Evolutionary conservation across 2,329 filamentous ascomycete genomes (phyloP).

Genomic region (Talaromyces marneffei): DNA sequence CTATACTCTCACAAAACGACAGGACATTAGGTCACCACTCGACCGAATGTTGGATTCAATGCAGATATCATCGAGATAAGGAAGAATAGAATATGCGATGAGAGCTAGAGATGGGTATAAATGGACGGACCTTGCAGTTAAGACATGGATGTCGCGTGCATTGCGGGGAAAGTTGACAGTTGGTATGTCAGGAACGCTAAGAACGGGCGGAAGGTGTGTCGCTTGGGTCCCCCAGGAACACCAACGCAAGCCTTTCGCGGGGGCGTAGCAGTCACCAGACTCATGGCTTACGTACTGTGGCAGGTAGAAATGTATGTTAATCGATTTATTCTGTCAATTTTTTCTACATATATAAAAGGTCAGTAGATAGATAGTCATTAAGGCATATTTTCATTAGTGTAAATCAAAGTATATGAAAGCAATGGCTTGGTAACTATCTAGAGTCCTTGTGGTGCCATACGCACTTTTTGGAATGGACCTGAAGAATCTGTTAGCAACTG

Average conservation of each 20-base stretch:
- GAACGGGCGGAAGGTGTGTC: not conserved
- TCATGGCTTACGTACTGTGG: not conserved
- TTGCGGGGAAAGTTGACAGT: constrained; percentile 7
- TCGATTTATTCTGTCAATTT: not conserved
- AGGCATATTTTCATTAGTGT: constrained; percentile 3
- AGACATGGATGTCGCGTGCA: not conserved
- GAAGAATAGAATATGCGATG: not conserved
- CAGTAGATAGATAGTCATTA: not conserved
- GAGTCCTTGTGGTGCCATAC: not conserved
- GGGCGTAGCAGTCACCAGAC: not conserved
- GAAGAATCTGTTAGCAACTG: not conserved
- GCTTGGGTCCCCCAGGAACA: not conserved
- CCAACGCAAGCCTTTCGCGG: not conserved
- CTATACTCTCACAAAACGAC: constrained; percentile 1
- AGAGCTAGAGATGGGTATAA: not conserved
- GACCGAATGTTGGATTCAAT: not conserved
- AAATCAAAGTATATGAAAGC: constrained; percentile 2
- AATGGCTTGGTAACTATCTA: not conserved
- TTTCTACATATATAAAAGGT: too few species aligned
- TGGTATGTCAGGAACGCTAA: not conserved
- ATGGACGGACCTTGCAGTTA: not conserved
- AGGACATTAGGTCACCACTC: not conserved
- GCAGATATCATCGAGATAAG: not conserved
- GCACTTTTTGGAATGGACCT: not conserved
- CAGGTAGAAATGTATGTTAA: too few species aligned